Base-by-base conservation (phyloP, 2,329 filamentous ascomycete genomes). In the Xylaria arbuscula region DNA sequence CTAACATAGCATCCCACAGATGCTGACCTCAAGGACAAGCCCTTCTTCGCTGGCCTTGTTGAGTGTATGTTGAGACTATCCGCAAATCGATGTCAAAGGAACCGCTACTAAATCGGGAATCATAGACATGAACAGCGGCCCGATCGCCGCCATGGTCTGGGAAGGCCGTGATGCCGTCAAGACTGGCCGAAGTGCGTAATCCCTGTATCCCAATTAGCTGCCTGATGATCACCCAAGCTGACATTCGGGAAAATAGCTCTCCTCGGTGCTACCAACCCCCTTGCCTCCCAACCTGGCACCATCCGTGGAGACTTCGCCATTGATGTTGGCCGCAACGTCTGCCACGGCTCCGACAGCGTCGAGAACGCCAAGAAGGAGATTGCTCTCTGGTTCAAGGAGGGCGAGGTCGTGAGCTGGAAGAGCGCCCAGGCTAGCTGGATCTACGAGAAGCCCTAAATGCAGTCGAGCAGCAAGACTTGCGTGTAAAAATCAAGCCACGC, bases 311-410 rank as follows among this genome's bases (percentile, higher is more conserved):
- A 94, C 87, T 94, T 83, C 82, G 91, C 92, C 81, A 92, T 95
- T 77, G 90, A 93, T 79, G 91, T 94, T 81, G 96, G 96, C 86
- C 93, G 95, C 84, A 99, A 99, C 89, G 94, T 98, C 87, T 98
- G 95, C 93, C 96, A 99, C 91, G 96, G 96, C 83, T 98, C 94
- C 84, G 96, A 99, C 89, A 90, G 88, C 82, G 95, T 99, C 85
- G 96, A 99, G 90, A 97, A 90, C 87, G 96, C 96, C 85, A 90
- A 98, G 92, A 98, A 98, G 93, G 96, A 99, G 89, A 99, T 99
- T 82, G 92, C 91, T 80, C 91, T 98, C 82, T 99, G 96, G 96
- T 99, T 99, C 92, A 90, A 92, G 85, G 87, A 92, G 76, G 90
- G 89, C 77, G 96, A 98, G 84, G 82, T 97, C 80, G 84, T 93